Evolutionary conservation across 1,284 basidiomycete genomes (phyloP).

Genomic region (Ganoderma leucocontextum): DNA sequence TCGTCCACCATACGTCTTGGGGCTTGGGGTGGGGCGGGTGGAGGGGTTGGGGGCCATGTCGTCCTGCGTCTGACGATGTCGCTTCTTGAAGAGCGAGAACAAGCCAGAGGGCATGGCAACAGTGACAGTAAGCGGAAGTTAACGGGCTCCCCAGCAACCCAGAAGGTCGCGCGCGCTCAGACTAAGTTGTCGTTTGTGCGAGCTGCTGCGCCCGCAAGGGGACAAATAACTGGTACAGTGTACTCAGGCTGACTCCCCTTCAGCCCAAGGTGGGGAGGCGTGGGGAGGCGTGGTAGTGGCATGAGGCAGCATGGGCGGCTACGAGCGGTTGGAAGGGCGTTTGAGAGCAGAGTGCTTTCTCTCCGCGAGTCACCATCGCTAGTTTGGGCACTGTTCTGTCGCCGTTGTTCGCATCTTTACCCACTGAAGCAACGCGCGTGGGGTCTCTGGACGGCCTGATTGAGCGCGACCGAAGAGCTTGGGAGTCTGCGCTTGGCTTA

Average conservation of each 20-base stretch:
- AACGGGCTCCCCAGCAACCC: neutral
- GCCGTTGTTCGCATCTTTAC: neutral
- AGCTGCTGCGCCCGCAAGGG: constrained; percentile 9
- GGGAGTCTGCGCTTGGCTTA: neutral
- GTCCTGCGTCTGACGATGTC: constrained; percentile 15
- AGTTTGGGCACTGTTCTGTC: constrained; percentile 9
- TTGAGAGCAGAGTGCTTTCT: constrained; percentile 13
- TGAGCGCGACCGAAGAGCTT: neutral
- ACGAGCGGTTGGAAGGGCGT: neutral
- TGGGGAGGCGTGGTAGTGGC: constrained; percentile 13
- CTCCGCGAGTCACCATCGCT: constrained; percentile 25
- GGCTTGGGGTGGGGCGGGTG: constrained; percentile 3
- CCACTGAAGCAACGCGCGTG: no score
- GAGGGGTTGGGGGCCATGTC: constrained; percentile 11
- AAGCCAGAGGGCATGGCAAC: constrained; percentile 17
- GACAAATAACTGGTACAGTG: constrained; percentile 12
- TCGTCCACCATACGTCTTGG: constrained; percentile 15
- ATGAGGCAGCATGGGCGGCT: constrained; percentile 21
- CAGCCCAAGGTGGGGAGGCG: constrained; percentile 1
- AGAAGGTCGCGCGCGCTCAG: constrained; percentile 13
- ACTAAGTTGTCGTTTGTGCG: constrained; percentile 5
- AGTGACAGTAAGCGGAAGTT: neutral
- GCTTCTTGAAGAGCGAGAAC: constrained; percentile 32
- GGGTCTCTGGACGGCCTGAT: neutral
- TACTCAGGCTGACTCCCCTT: constrained; percentile 1